Evolutionary conservation across 306 rosid species (phyloP).

Genomic region (Carpinus viminea): DNA sequence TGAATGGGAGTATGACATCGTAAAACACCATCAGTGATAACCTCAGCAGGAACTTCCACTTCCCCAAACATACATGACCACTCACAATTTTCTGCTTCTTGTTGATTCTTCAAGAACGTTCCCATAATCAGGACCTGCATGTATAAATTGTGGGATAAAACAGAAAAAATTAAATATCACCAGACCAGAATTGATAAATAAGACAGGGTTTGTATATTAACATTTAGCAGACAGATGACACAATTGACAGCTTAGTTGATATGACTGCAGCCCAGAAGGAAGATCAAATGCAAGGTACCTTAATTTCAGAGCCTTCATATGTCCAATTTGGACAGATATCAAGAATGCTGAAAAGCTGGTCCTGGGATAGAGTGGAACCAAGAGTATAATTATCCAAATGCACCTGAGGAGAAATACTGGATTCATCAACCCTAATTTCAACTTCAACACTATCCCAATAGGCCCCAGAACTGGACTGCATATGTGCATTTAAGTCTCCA

Average conservation of each 20-base stretch:
- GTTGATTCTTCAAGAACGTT: slow-evolving; percentile 55
- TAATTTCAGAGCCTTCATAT: slow-evolving; percentile 57
- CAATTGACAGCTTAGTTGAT: neutral
- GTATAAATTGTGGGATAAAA: slow-evolving; percentile 18
- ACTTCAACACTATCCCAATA: slow-evolving; percentile 70
- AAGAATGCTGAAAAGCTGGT: slow-evolving; percentile 78
- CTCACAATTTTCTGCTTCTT: slow-evolving; percentile 52
- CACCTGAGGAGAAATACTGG: slow-evolving; percentile 51
- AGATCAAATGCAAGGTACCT: slow-evolving; percentile 51
- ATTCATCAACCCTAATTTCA: slow-evolving; percentile 50
- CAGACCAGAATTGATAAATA: slow-evolving; percentile 17
- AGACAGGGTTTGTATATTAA: neutral
- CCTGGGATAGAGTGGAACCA: slow-evolving; percentile 71
- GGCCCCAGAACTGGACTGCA: slow-evolving; percentile 52
- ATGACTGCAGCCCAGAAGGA: slow-evolving; percentile 17
- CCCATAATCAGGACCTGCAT: slow-evolving; percentile 77
- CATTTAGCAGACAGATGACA: slow-evolving; percentile 11
- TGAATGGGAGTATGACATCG: slow-evolving; percentile 76
- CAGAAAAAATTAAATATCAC: slow-evolving; percentile 3
- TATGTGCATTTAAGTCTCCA: slow-evolving; percentile 64
- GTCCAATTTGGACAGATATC: slow-evolving; percentile 87
- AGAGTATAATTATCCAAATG: slow-evolving; percentile 54
- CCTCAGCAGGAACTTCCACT: slow-evolving; percentile 79
- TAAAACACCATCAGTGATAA: slow-evolving; percentile 64
- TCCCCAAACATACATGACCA: slow-evolving; percentile 97